Base-by-base conservation (phyloP, 768 basidiomycete genomes). In the Kwoniella dejecticola region DNA sequence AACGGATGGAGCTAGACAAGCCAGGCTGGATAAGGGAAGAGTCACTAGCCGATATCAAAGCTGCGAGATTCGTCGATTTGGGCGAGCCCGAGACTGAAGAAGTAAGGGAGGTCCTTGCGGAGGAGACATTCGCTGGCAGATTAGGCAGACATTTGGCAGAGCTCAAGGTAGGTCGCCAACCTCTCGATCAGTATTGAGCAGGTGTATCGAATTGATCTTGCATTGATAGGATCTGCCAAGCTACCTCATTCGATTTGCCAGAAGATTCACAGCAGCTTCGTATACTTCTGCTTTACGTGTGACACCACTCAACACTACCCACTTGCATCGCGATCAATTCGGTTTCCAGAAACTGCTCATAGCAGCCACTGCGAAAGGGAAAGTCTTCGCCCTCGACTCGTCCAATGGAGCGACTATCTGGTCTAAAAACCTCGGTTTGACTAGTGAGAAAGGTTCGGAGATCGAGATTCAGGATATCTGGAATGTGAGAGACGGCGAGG, bases 281-380 rank as follows among this genome's bases (percentile, higher is more conserved):
- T 72, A 75, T 55, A 59, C 70, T 31, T 73, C 70, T 68, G 60
- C 74, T 4, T 49, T 78, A 26, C 52, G 59, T 3, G 69, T 75
- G 1, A 21, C 60, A 1, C 70, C 81, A 7, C 75, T 81, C 23
- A 75, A 77, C 15, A 63, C 73, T 30, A 81, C 80, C 23, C 60
- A 79, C 0, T 81, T 87, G 0, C 82, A 60, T 53, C 85, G 90
- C 4, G 91, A 94, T 70, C 78, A 86, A 0, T 95, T 94, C 74
- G 92, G 91, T 0, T 91, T 96, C 79, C 83, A 88, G 36, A 90
- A 96, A 73, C 77, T 96, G 27, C 84, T 94, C 45, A 84, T 95
- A 3, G 83, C 82, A 5, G 88, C 86, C 0, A 91, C 89, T 2
- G 67, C 81, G 0, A 81, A 83, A 27, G 91, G 91, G 1, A 91